Evolutionary conservation across 2,329 filamentous ascomycete species (phyloP).

Genomic region (Coniochaeta ligniaria): DNA sequence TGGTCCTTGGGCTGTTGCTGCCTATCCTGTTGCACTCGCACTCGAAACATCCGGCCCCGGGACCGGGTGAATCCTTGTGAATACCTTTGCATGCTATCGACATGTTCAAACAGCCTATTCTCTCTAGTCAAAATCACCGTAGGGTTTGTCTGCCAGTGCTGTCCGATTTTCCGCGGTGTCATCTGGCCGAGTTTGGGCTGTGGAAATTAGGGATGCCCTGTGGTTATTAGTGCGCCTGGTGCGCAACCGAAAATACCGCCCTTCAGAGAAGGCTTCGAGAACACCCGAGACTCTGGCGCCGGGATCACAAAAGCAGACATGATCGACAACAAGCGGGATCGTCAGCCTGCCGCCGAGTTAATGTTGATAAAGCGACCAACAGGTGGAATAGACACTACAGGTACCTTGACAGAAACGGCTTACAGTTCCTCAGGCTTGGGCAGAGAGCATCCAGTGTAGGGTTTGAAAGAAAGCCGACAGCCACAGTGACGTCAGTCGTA

Average conservation of each 20-base stretch:
- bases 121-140: background rate
- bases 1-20: background rate
- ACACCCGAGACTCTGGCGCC: background rate
- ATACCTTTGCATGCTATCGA: slow-evolving; percentile 1
- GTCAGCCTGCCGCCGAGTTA: background rate
- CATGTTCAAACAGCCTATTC: background rate
- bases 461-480: background rate
- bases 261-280: background rate
- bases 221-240: background rate
- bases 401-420: background rate
- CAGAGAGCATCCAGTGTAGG: background rate
- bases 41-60: background rate
- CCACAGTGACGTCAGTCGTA: background rate
- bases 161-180: background rate
- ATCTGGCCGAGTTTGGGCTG: background rate
- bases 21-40: background rate
- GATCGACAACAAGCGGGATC: background rate
- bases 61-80: background rate
- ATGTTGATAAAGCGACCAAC: background rate
- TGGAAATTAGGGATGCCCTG: background rate
- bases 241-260: background rate
- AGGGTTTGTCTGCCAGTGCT: background rate
- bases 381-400: too few species aligned
- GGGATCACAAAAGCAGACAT: background rate
- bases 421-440: too few species aligned